These are phyloP conservation scores for Venturia pyrina DNA, from an alignment of 2,329 filamentous ascomycete species.

Conservation along the genomic window DNA sequence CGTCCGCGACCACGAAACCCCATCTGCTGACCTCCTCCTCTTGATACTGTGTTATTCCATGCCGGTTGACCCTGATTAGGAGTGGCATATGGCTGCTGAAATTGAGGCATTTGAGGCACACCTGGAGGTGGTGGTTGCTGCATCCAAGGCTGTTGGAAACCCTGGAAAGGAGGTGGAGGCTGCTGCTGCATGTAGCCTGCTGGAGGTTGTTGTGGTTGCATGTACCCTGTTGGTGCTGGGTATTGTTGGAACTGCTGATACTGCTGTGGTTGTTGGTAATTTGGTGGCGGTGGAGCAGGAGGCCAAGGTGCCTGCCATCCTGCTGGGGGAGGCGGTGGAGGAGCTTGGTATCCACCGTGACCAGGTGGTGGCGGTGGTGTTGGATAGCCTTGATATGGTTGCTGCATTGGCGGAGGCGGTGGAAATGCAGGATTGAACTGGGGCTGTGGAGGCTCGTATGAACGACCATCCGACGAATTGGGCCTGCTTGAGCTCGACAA, in stretches of 20 bases:
- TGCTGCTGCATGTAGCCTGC: background rate
- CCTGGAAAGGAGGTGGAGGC: conserved; percentile 3
- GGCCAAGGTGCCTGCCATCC: conserved; percentile 1
- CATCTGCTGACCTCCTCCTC: background rate
- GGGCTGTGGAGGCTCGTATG: background rate
- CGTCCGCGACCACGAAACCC: conserved; percentile 1
- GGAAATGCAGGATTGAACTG: background rate
- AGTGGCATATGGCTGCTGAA: background rate
- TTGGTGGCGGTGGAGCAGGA: conserved; percentile 5
- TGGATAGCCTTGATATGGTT: background rate
- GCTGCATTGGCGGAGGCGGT: conserved; percentile 4
- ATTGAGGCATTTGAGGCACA: background rate
- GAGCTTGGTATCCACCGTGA: background rate
- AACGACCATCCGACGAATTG: background rate
- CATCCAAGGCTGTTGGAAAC: conserved; percentile 1
- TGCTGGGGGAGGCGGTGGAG: background rate
- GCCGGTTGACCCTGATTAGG: background rate
- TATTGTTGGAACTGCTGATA: conserved; percentile 2
- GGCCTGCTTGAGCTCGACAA: background rate
- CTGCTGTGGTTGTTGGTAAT: conserved; percentile 5
- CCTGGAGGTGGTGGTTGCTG: background rate
- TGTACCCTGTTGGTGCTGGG: background rate
- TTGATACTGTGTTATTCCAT: background rate
- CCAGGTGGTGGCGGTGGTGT: background rate
- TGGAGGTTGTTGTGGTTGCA: background rate